Evolutionary conservation across 441 rosid genomes (phyloP), one percentile per base, ranked within the genome.

Genomic region (Pelargonium australe): DNA sequence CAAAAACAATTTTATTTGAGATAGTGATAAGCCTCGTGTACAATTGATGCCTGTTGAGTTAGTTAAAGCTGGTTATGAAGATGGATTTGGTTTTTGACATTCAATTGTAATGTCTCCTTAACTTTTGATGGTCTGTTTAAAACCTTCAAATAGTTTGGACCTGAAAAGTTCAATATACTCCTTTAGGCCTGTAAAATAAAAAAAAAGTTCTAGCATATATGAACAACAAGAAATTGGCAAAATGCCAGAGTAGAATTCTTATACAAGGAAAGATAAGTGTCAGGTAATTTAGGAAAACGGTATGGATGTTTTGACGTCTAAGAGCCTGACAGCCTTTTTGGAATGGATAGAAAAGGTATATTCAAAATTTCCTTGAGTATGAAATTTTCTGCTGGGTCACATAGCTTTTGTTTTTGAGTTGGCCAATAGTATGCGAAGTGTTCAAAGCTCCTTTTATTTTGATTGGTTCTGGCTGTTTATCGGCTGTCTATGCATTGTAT

Each of bases 381-480:
- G 57, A 49, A 49, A 49, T 11, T 3, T 8, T 2, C 57, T n/a
- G 45, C 45, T 41, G 45, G 45, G 45, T 41, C 9, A 41, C 10
- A 41, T 41, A 41, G 7, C 45, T 41, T 6, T 8, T 41, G 45
- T 1, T 20, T 23, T 23, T 20, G 13, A 60, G 23, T 60, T 20
- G 63, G 34, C 37, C n/a, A 60, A 60, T 60, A 31, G 1, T 5
- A 7, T 9, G 28, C 13, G 8, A 58, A 20, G 20, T 60, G 37
- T 10, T 20, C 34, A 60, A 9, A 20, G 63, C 14, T 28, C 63
- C 3, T 55, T 68, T 41, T 3, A 62, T 10, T 64, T 58, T 17
- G 14, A 45, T 69, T 40, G 53, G 60, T 69, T 63, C 64, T 68
- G 20, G 51, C 47, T 7, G 41, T 68, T 47, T 61, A 63, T 28